Evolutionary conservation across 352 stramenopile species (phyloP).

Genomic region (Pythium biforme): DNA sequence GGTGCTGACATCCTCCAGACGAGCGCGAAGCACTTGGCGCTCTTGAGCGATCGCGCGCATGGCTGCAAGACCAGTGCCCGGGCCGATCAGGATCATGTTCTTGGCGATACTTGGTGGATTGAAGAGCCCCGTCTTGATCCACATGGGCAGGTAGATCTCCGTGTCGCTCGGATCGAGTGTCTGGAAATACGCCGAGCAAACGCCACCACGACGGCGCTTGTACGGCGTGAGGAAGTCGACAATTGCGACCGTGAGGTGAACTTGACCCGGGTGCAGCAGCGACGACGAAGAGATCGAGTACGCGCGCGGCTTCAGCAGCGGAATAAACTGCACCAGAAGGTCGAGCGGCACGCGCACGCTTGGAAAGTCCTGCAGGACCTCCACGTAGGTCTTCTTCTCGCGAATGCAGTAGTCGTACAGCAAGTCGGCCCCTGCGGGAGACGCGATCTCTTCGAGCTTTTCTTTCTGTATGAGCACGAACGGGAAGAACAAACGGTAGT

Average conservation of each 20-base stretch:
- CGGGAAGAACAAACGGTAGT: neutral
- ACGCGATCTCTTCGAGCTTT: slow-evolving; percentile 89
- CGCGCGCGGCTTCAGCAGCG: slow-evolving; percentile 77
- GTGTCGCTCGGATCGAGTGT: slow-evolving; percentile 46
- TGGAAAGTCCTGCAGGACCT: slow-evolving; percentile 86
- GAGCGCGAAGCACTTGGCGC: slow-evolving; percentile 49
- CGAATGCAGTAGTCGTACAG: slow-evolving; percentile 93
- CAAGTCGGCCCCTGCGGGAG: slow-evolving; percentile 85
- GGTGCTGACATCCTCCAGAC: slow-evolving; percentile 5
- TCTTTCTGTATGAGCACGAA: slow-evolving; percentile 54
- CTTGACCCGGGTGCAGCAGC: slow-evolving; percentile 46
- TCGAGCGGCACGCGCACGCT: slow-evolving; percentile 66
- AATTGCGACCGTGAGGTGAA: slow-evolving; percentile 86
- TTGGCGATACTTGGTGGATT: slow-evolving; percentile 40
- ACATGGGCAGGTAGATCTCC: slow-evolving; percentile 58
- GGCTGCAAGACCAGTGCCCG: slow-evolving; percentile 88
- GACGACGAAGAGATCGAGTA: slow-evolving; percentile 93
- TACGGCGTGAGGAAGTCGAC: slow-evolving; percentile 91
- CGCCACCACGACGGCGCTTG: slow-evolving; percentile 76
- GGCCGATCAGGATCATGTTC: slow-evolving; percentile 87
- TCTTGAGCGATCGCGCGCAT: slow-evolving; percentile 91
- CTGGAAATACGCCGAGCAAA: slow-evolving; percentile 84
- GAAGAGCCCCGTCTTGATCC: slow-evolving; percentile 88
- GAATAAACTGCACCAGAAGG: slow-evolving; percentile 84
- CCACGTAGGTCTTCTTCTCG: slow-evolving; percentile 89